Evolutionary conservation across 129 eudicot genomes (phyloP), one percentile per base, ranked within the genome.

Genomic region (Cynara cardunculus): DNA sequence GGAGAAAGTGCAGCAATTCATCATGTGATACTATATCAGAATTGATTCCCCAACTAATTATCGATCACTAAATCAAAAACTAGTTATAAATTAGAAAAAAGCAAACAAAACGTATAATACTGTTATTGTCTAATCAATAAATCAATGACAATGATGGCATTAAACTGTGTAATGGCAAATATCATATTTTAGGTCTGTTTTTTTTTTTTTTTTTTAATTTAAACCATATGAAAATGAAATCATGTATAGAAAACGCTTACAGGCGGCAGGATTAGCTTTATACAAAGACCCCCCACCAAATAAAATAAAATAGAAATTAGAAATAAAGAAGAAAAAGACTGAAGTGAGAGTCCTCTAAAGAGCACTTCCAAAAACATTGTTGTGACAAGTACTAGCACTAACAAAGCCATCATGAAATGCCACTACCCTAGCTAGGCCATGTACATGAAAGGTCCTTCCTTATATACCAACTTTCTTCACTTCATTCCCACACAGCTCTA

Each of bases 341-440:
- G 41, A 81, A 80, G 84, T 82, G 86, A 84, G 74, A 83, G 87
- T 77, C 77, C 83, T 83, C 77, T 72, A 81, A 78, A 82, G 73
- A 74, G 83, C 86, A 81, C 83, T 86, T 65, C 78, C 87, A 84
- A 72, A 65, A 62, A 84, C 79, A 59, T 71, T 64, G 83, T 25
- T 87, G 78, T 87, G 90, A 87, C 81, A 85, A 86, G 74, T 71
- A 89, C 90, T 74, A 82, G 87, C 90, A 89, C 89, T 83, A 87
- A 69, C 78, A 31, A 46, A 31, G 69, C 86, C 87, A 89, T 85
- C 86, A 89, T 78, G 86, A 80, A 71, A 78, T 44, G 69, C 87
- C 89, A 83, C 84, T 83, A 83, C 62, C 78, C 69, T n/a, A n/a
- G n/a, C n/a, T n/a, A n/a, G n/a, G n/a, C n/a, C n/a, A 76, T 61